Evolutionary conservation across 371 early-diverging fungal species (phyloP).

Genomic region (Mucor piriformis): DNA sequence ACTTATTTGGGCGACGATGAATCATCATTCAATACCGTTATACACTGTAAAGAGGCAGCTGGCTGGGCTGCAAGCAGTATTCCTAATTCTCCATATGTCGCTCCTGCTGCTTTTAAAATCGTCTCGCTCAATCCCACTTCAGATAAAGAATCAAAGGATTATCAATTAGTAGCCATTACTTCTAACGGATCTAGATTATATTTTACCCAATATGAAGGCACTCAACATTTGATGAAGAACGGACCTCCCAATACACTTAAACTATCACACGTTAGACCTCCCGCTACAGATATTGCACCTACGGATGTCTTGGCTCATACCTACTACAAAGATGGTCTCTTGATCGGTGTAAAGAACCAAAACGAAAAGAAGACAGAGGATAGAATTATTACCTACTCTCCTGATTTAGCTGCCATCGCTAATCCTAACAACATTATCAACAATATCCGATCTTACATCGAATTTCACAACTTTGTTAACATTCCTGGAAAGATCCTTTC

Average conservation of each 20-base stretch:
- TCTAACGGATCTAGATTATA: slow-evolving; percentile 74
- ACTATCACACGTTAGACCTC: slow-evolving; percentile 70
- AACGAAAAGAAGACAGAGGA: slow-evolving; percentile 67
- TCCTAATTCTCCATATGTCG: slow-evolving; percentile 40
- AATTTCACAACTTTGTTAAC: slow-evolving; percentile 23
- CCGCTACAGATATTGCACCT: slow-evolving; percentile 30
- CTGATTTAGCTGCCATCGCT: slow-evolving; percentile 62
- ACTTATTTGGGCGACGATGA: slow-evolving; percentile 35
- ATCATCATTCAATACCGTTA: slow-evolving; percentile 17
- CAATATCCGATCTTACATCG: slow-evolving; percentile 14
- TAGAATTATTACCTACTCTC: slow-evolving; percentile 58
- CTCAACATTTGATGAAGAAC: background rate
- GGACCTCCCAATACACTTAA: slow-evolving; percentile 53
- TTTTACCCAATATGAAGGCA: slow-evolving; percentile 51
- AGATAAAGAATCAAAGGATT: slow-evolving; percentile 53
- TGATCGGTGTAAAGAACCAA: slow-evolving; percentile 54
- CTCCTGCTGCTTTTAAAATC: slow-evolving; percentile 51
- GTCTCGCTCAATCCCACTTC: slow-evolving; percentile 69
- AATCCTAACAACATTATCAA: slow-evolving; percentile 4
- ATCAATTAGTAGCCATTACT: slow-evolving; percentile 75
- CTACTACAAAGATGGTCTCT: slow-evolving; percentile 64
- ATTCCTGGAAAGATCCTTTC: slow-evolving; percentile 83
- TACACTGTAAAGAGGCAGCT: slow-evolving; percentile 30
- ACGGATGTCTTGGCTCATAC: slow-evolving; percentile 56
- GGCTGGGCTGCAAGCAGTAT: slow-evolving; percentile 47